Base-by-base conservation (phyloP, 2,329 filamentous ascomycete species). In the Hypoxylon sp. region DNA sequence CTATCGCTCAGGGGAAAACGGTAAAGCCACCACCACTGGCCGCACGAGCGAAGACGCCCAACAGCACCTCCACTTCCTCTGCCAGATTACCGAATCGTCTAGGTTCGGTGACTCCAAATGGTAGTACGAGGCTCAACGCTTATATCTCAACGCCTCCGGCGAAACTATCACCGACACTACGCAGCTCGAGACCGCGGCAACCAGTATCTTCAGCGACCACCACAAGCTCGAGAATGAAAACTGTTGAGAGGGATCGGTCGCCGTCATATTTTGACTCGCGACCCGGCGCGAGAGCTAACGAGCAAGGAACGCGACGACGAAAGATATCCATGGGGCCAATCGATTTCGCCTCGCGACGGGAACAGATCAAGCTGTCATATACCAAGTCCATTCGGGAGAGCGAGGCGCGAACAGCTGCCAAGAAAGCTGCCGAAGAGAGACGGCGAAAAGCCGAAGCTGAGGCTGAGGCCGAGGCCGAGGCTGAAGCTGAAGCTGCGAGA, bases 331-430 rank as follows among this genome's bases (percentile, higher is more conserved):
- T 93, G 56, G 88, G 88, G 1, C 88, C 89, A 58, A 90, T 96
- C 48, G 91, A 97, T 74, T 95, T 96, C 71, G 91, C 89, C 58
- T 90, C 91, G 65, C 84, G 91, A 47, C 83, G 92, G 66, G 88
- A 92, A 70, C 87, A 88, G 59, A 96, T 96, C 67, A 89, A 93
- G 66, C 85, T 92, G 54, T 92, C 91, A 11, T 94, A 96, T 73
- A 93, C 87, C 66, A 91, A 90, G 71, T 91, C 89, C n/a, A 87
- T 95, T 43, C 84, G 88, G 62, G 89, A 91, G 69, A 89, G 79
- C 67, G 87, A 90, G 69, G 87, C 83, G 56, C 74, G 78, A n/a
- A 81, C 82, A 55, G 81, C 79, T 9, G 67, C 65, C 27, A 71
- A 57, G 48, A 79, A 81, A 69, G 82, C 82, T 27, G 81, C 81